Conservation (phyloP, 2,329 filamentous ascomycete species). For the Xylariaceae sp. region DNA sequence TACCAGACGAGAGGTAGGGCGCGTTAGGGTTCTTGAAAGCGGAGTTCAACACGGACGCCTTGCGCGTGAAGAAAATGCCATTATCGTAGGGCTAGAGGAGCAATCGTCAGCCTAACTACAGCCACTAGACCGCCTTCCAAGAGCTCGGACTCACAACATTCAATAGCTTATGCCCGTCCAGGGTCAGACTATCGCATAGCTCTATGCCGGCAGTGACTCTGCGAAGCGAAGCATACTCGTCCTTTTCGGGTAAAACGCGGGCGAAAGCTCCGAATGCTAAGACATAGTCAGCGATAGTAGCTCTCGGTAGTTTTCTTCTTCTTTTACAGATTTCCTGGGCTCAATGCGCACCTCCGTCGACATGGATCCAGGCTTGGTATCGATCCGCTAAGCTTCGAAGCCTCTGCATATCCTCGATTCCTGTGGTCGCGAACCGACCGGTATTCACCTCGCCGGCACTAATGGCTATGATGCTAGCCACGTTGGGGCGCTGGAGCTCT, state of each 20-base stretch:
- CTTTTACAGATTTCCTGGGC: neutral
- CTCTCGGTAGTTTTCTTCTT: neutral
- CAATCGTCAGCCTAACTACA: neutral
- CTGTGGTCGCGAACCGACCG: constrained; percentile 66
- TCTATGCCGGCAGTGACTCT: constrained; percentile 60
- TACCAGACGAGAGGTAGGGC: constrained; percentile 60
- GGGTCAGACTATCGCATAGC: constrained; percentile 79
- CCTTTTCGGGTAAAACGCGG: constrained; percentile 53
- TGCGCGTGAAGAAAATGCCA: constrained; percentile 78
- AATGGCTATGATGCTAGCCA: constrained; percentile 71
- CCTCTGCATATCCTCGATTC: constrained; percentile 51
- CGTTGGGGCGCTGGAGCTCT: constrained; percentile 47
- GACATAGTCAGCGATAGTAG: constrained; percentile 1
- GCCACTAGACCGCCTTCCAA: neutral
- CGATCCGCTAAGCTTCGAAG: constrained; percentile 66
- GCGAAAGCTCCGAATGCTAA: constrained; percentile 79
- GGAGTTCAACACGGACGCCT: constrained; percentile 50
- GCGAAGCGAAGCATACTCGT: constrained; percentile 52
- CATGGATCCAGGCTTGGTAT: constrained; percentile 79
- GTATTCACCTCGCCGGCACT: constrained; percentile 90
- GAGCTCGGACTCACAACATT: constrained; percentile 60
- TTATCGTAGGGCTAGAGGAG: constrained; percentile 71
- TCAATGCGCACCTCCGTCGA: constrained; percentile 61
- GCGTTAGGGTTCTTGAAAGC: constrained; percentile 83
- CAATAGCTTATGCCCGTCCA: constrained; percentile 85